These are phyloP conservation scores for Prunella vulgaris DNA, from an alignment of 257 asterid genomes.

Conservation along the genomic window DNA sequence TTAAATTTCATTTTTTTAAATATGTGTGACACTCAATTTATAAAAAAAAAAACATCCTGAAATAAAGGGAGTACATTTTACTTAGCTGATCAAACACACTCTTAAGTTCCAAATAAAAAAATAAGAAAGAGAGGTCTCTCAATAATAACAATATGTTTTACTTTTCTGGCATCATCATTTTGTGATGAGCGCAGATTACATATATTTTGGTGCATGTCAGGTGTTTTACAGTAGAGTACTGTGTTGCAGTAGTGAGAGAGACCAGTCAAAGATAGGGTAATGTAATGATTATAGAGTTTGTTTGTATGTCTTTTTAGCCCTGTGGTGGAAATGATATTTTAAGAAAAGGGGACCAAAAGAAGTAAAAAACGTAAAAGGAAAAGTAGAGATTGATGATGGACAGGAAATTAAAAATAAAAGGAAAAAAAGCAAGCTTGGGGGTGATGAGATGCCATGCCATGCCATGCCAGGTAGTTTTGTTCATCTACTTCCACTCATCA, in stretches of 20 bases:
- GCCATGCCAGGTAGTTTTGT: slow-evolving; percentile 37
- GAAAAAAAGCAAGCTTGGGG: not conserved
- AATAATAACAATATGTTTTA: not conserved
- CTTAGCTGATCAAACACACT: not conserved
- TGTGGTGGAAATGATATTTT: slow-evolving; percentile 44
- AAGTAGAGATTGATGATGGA: slow-evolving; percentile 36
- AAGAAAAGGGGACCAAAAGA: slow-evolving; percentile 34
- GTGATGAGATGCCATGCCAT: slow-evolving; percentile 32
- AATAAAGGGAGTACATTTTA: no score
- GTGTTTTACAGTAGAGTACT: not conserved
- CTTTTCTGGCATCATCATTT: not conserved
- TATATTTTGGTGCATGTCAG: slow-evolving; percentile 17
- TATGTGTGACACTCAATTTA: no score
- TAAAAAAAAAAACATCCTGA: no score
- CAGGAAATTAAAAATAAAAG: slow-evolving; percentile 4
- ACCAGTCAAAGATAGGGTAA: slow-evolving; percentile 57
- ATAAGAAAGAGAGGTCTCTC: not conserved
- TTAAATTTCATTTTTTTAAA: no score
- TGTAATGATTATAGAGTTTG: slow-evolving; percentile 41
- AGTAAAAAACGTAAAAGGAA: slow-evolving; percentile 36
- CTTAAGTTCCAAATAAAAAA: not conserved
- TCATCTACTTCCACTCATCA: slow-evolving; percentile 21
- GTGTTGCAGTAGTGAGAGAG: slow-evolving; percentile 7
- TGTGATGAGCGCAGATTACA: not conserved
- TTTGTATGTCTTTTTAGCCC: slow-evolving; percentile 26